Conservation (phyloP, 1,139 yeast species). For the Saccharomyces uvarum region DNA sequence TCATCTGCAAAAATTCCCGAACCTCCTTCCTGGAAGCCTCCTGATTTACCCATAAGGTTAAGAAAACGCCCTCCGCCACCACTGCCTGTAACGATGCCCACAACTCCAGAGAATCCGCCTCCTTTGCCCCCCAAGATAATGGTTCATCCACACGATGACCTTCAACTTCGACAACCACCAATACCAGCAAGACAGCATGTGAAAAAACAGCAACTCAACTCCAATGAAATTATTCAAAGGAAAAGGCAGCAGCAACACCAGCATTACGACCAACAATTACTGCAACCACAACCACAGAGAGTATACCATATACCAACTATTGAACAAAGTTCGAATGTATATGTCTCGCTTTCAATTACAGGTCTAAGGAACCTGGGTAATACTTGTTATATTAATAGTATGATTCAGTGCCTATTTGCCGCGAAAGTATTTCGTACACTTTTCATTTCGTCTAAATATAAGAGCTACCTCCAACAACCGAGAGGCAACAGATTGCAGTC, state of each 20-base stretch:
- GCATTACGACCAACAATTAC: slow-evolving; percentile 2
- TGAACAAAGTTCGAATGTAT: slow-evolving; percentile 36
- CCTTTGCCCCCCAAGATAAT: slow-evolving; percentile 15
- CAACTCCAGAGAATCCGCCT: slow-evolving; percentile 15
- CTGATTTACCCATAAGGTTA: slow-evolving; percentile 21
- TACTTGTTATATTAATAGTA: slow-evolving; percentile 66
- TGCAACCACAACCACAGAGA: slow-evolving; percentile 3
- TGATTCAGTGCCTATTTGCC: slow-evolving; percentile 58
- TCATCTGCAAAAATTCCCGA: slow-evolving; percentile 8
- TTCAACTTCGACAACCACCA: background rate
- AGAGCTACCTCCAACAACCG: slow-evolving; percentile 35
- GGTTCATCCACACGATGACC: background rate
- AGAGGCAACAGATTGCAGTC: slow-evolving; percentile 25
- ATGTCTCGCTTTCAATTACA: slow-evolving; percentile 43
- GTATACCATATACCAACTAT: slow-evolving; percentile 31
- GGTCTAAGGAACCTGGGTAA: slow-evolving; percentile 65
- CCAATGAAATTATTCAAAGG: background rate
- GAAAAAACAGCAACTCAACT: background rate
- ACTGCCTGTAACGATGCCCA: slow-evolving; percentile 16
- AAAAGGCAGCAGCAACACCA: background rate
- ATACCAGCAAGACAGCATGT: background rate
- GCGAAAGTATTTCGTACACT: slow-evolving; percentile 39
- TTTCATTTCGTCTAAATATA: slow-evolving; percentile 39
- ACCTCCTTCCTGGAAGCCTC: slow-evolving; percentile 21
- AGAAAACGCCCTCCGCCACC: slow-evolving; percentile 29